These are phyloP conservation scores for Eucalyptus globulus DNA, from an alignment of 345 rosid species.

Conservation along the genomic window DNA sequence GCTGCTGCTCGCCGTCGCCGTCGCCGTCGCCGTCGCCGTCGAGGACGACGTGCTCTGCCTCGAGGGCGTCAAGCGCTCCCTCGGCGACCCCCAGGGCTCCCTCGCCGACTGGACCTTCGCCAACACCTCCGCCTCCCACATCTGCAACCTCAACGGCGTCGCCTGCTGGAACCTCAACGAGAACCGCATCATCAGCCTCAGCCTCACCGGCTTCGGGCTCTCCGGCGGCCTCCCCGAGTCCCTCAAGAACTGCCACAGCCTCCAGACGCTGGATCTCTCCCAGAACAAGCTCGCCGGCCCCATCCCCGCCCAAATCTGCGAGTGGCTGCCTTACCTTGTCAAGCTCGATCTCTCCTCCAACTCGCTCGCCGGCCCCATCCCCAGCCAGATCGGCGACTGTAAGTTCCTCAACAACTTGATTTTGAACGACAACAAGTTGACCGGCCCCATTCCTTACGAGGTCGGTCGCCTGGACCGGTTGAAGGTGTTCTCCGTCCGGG, in stretches of 20 bases:
- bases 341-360: slow-evolving; percentile 43
- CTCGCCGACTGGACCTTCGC: slow-evolving; percentile 30
- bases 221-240: slow-evolving; percentile 39
- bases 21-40: slow-evolving; percentile 1
- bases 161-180: slow-evolving; percentile 50
- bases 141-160: slow-evolving; percentile 46
- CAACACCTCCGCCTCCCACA: slow-evolving; percentile 27
- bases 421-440: slow-evolving; percentile 21
- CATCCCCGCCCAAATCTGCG: slow-evolving; percentile 38
- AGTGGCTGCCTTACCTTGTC: slow-evolving; percentile 44
- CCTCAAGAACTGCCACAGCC: slow-evolving; percentile 33
- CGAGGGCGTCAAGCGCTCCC: slow-evolving; percentile 28
- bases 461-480: slow-evolving; percentile 30
- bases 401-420: slow-evolving; percentile 30
- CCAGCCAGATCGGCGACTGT: slow-evolving; percentile 28
- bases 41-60: slow-evolving; percentile 48
- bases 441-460: slow-evolving; percentile 45
- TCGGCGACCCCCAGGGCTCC: slow-evolving; percentile 14
- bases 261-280: slow-evolving; percentile 40
- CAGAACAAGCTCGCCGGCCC: slow-evolving; percentile 33
- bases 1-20: neutral
- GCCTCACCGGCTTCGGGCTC: slow-evolving; percentile 21
- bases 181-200: slow-evolving; percentile 28
- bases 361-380: slow-evolving; percentile 34
- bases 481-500: slow-evolving; percentile 23